Percentiles rank a stretch among this genome's conserved stretches.
Conservation (phyloP, 768 basidiomycete species). For the Psilocybe cyanescens region DNA sequence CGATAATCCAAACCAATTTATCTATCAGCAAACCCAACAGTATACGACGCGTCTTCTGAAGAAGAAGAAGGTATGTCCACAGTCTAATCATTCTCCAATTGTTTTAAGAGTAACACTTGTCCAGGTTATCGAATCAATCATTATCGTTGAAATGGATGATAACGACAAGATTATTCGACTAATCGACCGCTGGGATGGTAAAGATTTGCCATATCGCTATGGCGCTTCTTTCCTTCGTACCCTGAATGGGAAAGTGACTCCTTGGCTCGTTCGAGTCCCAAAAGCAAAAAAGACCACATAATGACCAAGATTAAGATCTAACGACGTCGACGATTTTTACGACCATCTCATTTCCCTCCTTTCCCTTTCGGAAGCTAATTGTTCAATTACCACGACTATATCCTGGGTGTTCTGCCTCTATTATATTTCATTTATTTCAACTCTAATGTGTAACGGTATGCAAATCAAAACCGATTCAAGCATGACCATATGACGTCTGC, state of each 20-base stretch:
- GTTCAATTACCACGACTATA: neutral
- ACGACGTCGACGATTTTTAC: neutral
- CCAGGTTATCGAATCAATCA: slow-evolving; percentile 62
- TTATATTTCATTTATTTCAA: neutral
- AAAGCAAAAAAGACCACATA: slow-evolving; percentile 26
- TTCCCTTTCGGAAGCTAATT: neutral
- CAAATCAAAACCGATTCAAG: neutral
- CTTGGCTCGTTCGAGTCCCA: slow-evolving; percentile 59
- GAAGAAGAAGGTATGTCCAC: slow-evolving; percentile 48
- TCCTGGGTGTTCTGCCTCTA: neutral
- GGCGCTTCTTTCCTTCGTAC: slow-evolving; percentile 52
- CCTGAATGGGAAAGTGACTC: slow-evolving; percentile 51
- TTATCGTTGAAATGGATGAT: slow-evolving; percentile 68
- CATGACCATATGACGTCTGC: neutral
- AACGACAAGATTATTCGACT: slow-evolving; percentile 62
- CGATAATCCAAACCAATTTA: slow-evolving; percentile 57
- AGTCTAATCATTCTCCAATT: neutral
- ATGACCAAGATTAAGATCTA: neutral
- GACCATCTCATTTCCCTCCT: neutral
- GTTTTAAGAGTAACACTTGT: neutral
- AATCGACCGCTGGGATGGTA: slow-evolving; percentile 64
- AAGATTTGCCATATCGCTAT: slow-evolving; percentile 51
- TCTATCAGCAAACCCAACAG: slow-evolving; percentile 62
- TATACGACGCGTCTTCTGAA: slow-evolving; percentile 60
- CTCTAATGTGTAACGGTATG: neutral